Evolutionary conservation across 495 filamentous ascomycete species (phyloP).

Genomic region (Penicillium egyptiacum): DNA sequence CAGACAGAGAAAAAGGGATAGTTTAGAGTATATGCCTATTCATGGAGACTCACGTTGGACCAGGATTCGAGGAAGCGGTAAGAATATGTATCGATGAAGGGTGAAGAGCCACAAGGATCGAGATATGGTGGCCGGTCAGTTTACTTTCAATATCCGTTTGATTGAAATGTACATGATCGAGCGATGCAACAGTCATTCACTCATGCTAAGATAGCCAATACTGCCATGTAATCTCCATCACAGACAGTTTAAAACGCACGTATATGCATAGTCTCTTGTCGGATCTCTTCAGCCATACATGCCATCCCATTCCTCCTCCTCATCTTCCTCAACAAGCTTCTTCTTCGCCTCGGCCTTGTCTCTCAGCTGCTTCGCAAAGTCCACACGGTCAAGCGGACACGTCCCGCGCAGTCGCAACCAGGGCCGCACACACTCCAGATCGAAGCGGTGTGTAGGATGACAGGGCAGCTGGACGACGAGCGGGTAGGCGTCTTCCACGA

Average conservation of each 20-base stretch:
- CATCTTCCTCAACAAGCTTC: conserved; percentile 59
- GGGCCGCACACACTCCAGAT: conserved; percentile 90
- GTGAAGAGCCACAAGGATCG: background rate
- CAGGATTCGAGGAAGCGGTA: too few relatives aligned
- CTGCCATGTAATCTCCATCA: background rate
- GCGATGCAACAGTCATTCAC: conserved; percentile 1
- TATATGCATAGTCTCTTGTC: conserved; percentile 10
- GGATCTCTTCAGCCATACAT: conserved; percentile 62
- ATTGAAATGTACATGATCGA: background rate
- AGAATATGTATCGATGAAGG: too few relatives aligned
- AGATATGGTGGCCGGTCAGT: background rate
- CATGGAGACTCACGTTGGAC: too few relatives aligned
- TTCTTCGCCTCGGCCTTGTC: conserved; percentile 55
- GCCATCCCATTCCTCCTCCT: conserved; percentile 68
- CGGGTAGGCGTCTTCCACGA: conserved; percentile 73
- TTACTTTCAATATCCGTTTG: background rate
- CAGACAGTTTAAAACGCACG: background rate
- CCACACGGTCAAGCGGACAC: conserved; percentile 82
- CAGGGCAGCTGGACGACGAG: conserved; percentile 89
- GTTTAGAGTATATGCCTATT: too few relatives aligned
- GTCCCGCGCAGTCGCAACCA: conserved; percentile 88
- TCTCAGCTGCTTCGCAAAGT: conserved; percentile 72
- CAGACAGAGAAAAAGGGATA: too few relatives aligned
- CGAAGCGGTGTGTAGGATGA: conserved; percentile 77
- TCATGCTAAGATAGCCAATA: background rate